These are phyloP conservation scores for Chalciporus chontae DNA, from an alignment of 768 basidiomycete genomes.

Conservation along the genomic window DNA sequence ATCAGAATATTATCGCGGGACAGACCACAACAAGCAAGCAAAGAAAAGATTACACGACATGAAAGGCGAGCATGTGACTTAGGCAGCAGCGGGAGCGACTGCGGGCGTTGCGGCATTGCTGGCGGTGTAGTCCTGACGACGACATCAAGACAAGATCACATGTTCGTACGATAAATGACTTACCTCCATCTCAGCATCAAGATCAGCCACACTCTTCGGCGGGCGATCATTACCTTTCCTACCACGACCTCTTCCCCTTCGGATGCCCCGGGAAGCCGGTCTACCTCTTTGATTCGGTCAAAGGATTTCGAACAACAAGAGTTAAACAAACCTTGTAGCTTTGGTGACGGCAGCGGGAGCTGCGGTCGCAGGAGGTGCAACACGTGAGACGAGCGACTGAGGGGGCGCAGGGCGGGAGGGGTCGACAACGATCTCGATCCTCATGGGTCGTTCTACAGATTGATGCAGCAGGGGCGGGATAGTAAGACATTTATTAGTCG, in stretches of 20 bases:
- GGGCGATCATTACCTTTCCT: constrained; percentile 56
- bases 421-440: constrained; percentile 96
- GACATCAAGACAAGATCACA: neutral
- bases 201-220: constrained; percentile 79
- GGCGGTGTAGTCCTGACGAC: constrained; percentile 62
- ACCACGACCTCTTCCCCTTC: constrained; percentile 42
- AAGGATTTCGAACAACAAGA: neutral
- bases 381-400: constrained; percentile 73
- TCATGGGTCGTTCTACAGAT: constrained; percentile 90
- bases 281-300: constrained; percentile 18
- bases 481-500: constrained; percentile 33
- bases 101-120: constrained; percentile 44
- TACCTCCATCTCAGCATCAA: constrained; percentile 99
- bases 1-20: constrained; percentile 17
- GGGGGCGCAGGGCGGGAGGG: constrained; percentile 63
- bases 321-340: constrained; percentile 34
- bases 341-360: constrained; percentile 21
- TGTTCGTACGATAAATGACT: constrained; percentile 16
- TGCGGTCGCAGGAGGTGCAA: constrained; percentile 61
- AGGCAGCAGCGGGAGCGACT: constrained; percentile 40
- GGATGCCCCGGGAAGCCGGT: constrained; percentile 39
- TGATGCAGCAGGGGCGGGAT: constrained; percentile 31
- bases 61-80: constrained; percentile 6
- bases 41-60: constrained; percentile 5
- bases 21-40: constrained; percentile 6